phyloP scores from a whole-genome alignment of 345 rosid genomes.

The Euclidium syriacum region DNA sequence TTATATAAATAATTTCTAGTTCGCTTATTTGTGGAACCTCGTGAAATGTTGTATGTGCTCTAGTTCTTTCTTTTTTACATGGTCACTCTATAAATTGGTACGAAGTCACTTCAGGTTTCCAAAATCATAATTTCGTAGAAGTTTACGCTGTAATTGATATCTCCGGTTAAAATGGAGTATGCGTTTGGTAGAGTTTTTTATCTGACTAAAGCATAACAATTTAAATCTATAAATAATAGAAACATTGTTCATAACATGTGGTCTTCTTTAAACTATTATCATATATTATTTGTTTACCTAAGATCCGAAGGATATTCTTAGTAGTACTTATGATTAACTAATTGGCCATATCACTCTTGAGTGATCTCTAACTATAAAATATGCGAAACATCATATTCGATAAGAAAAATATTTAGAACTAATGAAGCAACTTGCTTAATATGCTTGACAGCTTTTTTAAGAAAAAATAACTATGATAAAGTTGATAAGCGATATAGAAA shows the following conservation, averaged over 20 bases:
- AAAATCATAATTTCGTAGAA: too few relatives aligned
- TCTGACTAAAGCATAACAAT: not conserved
- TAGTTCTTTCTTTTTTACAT: too few relatives aligned
- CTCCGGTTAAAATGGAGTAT: not conserved
- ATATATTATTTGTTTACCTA: not conserved
- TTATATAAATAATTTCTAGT: too few relatives aligned
- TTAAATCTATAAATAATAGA: not conserved
- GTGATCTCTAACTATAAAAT: conserved; percentile 17
- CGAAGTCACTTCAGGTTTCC: too few relatives aligned
- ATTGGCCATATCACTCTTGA: conserved; percentile 1
- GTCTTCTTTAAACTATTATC: not conserved
- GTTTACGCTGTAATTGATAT: not conserved
- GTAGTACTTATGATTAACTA: not conserved
- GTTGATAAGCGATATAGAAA: conserved; percentile 22
- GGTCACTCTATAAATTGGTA: too few relatives aligned
- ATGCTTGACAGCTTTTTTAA: not conserved
- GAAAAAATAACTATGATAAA: not conserved
- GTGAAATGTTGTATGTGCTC: too few relatives aligned
- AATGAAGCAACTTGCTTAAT: conserved; percentile 21
- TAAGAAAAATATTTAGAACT: not conserved
- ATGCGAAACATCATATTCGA: not conserved
- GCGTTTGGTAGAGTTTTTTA: not conserved
- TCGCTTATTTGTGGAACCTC: too few relatives aligned
- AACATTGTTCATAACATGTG: not conserved
- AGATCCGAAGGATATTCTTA: conserved; percentile 12